Evolutionary conservation across 2,329 filamentous ascomycete species (phyloP), one percentile per base, ranked within the genome.

Genomic region (Colletotrichum somersetense): DNA sequence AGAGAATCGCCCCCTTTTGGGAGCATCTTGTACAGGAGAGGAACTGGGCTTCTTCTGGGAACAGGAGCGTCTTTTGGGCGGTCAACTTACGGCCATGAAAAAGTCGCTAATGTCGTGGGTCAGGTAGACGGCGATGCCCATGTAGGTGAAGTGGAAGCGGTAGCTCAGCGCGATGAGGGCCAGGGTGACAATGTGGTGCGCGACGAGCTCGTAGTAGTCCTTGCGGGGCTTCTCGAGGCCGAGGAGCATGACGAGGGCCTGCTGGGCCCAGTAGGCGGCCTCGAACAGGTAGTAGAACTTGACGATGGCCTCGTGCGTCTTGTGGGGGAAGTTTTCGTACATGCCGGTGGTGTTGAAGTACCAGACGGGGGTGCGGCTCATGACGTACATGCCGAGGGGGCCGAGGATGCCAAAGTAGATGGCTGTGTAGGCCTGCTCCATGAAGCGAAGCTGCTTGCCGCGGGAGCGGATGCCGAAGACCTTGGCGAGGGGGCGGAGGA

Each of bases 251-350:
- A 94, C 92, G 72, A 94, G 88, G 8, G 87, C 89, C 81, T 94
- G 92, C 81, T 94, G 92, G 0, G 89, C 86, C 92, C 92, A 94
- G 81, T 93, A 94, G 61, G 89, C 89, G 10, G 91, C 92, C 79
- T 94, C 89, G 62, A 94, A 86, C 62, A 94, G 83, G 78, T 94
- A 94, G 79, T 93, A 94, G 10, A 90, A 88, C 83, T 94, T 94
- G 84, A 94, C 91, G 8, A 86, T 75, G 5, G 82, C 89, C 52
- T 90, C 88, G 77, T 92, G 91, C 48, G 89, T 88, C 71, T 85
- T 86, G 77, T 94, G 91, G 11, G 92, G 92, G 78, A 91, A 94
- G 0, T 82, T 85, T 77, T 92, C 90, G 77, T 92, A 94, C 91
- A 94, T 93, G 72, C 87, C 91, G 0, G 83, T 85, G 1, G 90